Evolutionary conservation across 208 protist species (phyloP), one percentile per base, ranked within the genome.

Genomic region (Borovskyia barvae): DNA sequence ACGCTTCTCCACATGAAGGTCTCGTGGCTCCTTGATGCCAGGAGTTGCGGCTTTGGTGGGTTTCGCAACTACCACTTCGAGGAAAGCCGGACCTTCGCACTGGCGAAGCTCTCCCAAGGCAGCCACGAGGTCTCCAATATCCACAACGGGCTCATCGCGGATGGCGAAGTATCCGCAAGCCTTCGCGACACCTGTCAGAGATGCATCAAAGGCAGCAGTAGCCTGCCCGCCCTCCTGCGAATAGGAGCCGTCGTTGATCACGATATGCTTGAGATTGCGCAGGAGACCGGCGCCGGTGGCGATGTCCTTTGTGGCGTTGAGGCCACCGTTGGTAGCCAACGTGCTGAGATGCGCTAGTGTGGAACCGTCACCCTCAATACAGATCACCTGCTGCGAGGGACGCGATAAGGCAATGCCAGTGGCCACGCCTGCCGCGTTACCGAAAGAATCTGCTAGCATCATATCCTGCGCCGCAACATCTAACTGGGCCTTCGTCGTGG

Each of bases 191-290:
- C 53, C 68, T 1, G 77, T 85, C n/a, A 96, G 67, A 0, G 80
- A 84, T 15, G 75, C 61, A 43, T 89, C 79, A 40, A 87, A 82
- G 46, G 53, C 80, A 1, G 71, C 75, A 3, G 84, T 93, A 8
- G 75, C 70, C 71, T 94, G 86, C 2, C 82, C 85, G 24, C 85
- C 82, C 8, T 79, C 85, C 42, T 73, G 77, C 51, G 91, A 80
- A 66, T 97, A 85, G 2, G 72, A 82, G 42, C 87, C 92, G 62
- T 93, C 90, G 70, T 93, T 97, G 1, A 97, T 52, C 5, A 97
- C 70, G 19, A 97, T 61, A 66, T 97, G 89, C 56, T 87, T 89
- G 33, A 87, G 64, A 54, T 97, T 97, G 9, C 58, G 47, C 49
- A 91, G 66, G 48, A 72, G 66, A 11, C 64, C 69, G 1, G 36